Base-by-base conservation (phyloP, 306 rosid species). In the Alnus rubra region DNA sequence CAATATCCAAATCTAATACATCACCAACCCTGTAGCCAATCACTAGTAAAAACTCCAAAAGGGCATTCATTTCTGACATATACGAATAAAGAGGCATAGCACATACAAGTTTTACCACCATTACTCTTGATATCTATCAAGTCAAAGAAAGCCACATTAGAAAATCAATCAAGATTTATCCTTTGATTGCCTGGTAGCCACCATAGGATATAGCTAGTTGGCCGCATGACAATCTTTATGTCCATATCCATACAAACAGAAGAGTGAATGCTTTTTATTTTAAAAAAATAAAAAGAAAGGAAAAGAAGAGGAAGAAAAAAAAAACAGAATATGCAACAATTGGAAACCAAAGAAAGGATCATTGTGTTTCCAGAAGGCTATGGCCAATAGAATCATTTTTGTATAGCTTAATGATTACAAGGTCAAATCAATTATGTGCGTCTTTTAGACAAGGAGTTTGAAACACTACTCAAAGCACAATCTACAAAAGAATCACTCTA, bases 1-100 rank as follows among this genome's bases (percentile, higher is more conserved):
- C 39, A 73, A 80, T 15, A 54, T 63, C 71, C 15, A 51, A 65
- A 73, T 73, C 42, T 49, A 49, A 49, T 33, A 54, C 51, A 49
- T 65, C 55, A 28, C 71, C 71, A 37, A 37, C 15, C 39, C 47
- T 23, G 54, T 12, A 9, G 53, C 44, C n/a, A 50, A 51, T 50
- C 73, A 72, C 14, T 51, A 51, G 45, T 56, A 55, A n/a, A n/a
- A 5, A 55, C 23, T 55, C 23, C 2, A 33, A 52, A 52, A 55
- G 23, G 60, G 60, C 1, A 7, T 55, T n/a, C 28, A n/a, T 55
- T 19, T 55, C 23, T 54, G 7, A 54, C 2, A 18, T 54, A 54
- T 15, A 5, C n/a, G n/a, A 51, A 51, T 11, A 11, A 51, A 16
- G n/a, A 16, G 16, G 59, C 44, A 39, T 39, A 39, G 44, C 44